Evolutionary conservation across 2,329 filamentous ascomycete genomes (phyloP).

Genomic region (Aspergillus neotritici): DNA sequence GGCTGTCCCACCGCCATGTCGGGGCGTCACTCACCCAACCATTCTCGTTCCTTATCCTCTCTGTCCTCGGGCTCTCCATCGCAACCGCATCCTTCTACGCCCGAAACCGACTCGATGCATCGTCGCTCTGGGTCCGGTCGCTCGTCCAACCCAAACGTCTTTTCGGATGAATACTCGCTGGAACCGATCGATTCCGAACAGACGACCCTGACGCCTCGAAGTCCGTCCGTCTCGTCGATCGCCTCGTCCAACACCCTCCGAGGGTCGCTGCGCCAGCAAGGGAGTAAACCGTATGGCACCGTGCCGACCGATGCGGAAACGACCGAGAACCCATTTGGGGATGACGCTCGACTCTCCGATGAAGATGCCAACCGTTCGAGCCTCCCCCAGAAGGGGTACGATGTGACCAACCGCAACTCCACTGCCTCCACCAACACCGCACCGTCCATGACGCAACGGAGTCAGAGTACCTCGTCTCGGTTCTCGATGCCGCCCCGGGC

Average conservation of each 20-base stretch:
- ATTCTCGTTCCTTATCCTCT: slow-evolving; percentile 29
- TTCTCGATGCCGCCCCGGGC: slow-evolving; percentile 41
- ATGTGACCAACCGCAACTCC: slow-evolving; percentile 28
- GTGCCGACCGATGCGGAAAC: slow-evolving; percentile 20
- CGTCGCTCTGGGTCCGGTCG: slow-evolving; percentile 25
- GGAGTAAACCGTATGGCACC: slow-evolving; percentile 20
- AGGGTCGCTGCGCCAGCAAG: slow-evolving; percentile 19
- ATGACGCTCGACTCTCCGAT: slow-evolving; percentile 31
- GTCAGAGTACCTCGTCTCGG: slow-evolving; percentile 41
- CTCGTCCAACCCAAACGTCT: slow-evolving; percentile 40
- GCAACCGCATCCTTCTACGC: slow-evolving; percentile 19
- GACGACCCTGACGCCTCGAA: slow-evolving; percentile 26
- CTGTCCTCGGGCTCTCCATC: slow-evolving; percentile 24
- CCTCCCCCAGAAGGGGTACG: slow-evolving; percentile 30
- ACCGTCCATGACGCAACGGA: slow-evolving; percentile 34
- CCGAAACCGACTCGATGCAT: slow-evolving; percentile 25
- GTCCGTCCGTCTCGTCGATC: slow-evolving; percentile 27
- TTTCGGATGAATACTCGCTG: slow-evolving; percentile 46
- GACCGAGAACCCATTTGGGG: slow-evolving; percentile 31
- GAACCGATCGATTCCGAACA: slow-evolving; percentile 36
- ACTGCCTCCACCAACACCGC: slow-evolving; percentile 26
- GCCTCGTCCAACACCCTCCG: slow-evolving; percentile 31
- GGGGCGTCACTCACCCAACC: slow-evolving; percentile 34
- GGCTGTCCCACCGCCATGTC: slow-evolving; percentile 37
- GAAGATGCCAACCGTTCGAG: slow-evolving; percentile 29